A percentile compares a stretch with the other conserved stretches of the same genome.
Conservation (phyloP, 805 yeast genomes). For the Teunomyces atbi region DNA sequence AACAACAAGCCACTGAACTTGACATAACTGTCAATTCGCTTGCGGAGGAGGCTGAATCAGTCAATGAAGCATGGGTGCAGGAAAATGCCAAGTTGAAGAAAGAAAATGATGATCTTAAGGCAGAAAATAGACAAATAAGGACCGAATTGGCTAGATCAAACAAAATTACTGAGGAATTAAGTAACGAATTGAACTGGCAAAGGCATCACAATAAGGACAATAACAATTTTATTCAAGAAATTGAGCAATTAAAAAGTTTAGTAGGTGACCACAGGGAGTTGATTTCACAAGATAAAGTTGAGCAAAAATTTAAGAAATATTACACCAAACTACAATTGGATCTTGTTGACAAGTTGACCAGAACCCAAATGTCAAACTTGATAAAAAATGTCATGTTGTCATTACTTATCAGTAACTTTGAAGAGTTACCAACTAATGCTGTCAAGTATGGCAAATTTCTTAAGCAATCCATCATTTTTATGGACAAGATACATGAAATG, state of each 20-base stretch:
- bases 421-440: constrained; percentile 25
- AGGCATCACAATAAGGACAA: not conserved
- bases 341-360: constrained; percentile 29
- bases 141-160: not conserved
- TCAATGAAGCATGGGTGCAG: not conserved
- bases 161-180: not conserved
- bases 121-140: not conserved
- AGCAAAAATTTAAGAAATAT: constrained; percentile 20
- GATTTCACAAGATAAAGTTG: constrained; percentile 17
- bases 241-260: constrained; percentile 6
- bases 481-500: constrained; percentile 30
- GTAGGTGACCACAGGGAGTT: constrained; percentile 15
- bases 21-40: not conserved
- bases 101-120: not conserved
- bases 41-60: not conserved
- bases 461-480: constrained; percentile 22
- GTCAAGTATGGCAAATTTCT: constrained; percentile 28
- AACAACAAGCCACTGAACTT: not conserved
- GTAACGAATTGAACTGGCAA: constrained; percentile 2
- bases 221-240: not conserved
- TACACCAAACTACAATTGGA: constrained; percentile 25
- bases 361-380: constrained; percentile 27
- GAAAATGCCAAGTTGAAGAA: not conserved
- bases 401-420: constrained; percentile 30
- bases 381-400: constrained; percentile 35